phyloP scores from a whole-genome alignment of 2,329 filamentous ascomycete species.

The Zasmidium citrigriseum region DNA sequence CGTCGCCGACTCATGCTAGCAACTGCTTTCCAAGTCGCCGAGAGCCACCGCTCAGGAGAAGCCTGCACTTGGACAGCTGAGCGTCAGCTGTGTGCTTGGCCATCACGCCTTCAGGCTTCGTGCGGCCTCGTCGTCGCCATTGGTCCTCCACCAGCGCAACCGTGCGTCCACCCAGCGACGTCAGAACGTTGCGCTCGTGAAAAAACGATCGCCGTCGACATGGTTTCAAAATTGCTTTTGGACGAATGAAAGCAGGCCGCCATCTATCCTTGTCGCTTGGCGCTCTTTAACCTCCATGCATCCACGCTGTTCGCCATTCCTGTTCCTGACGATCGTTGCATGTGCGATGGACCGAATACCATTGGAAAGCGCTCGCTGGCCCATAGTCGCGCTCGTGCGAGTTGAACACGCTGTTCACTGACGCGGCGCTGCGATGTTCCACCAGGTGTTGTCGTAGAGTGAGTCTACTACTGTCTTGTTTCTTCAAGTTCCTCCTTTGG shows the following conservation, averaged over 20 bases:
- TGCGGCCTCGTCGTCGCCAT: neutral
- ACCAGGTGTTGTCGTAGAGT: neutral
- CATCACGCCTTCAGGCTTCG: neutral
- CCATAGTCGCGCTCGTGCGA: neutral
- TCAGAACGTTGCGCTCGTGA: constrained; percentile 1
- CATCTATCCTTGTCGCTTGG: constrained; percentile 2
- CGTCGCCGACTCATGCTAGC: neutral
- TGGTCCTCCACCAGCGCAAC: neutral
- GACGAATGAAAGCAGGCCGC: neutral
- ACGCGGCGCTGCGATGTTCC: neutral
- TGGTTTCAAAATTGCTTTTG: neutral
- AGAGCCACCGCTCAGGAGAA: neutral
- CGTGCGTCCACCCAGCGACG: neutral
- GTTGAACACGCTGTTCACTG: neutral
- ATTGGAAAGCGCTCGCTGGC: constrained; percentile 2
- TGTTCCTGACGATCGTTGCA: constrained; percentile 5
- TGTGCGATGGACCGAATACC: neutral
- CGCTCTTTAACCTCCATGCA: neutral
- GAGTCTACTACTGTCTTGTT: neutral
- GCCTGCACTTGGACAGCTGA: neutral
- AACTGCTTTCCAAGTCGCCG: neutral
- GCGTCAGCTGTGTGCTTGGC: neutral
- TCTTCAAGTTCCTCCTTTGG: neutral
- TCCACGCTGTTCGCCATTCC: constrained; percentile 6
- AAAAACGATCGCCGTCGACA: neutral